These are phyloP conservation scores for Psilocybe mexicana DNA, from an alignment of 1,284 basidiomycete genomes.

Conservation along the genomic window DNA sequence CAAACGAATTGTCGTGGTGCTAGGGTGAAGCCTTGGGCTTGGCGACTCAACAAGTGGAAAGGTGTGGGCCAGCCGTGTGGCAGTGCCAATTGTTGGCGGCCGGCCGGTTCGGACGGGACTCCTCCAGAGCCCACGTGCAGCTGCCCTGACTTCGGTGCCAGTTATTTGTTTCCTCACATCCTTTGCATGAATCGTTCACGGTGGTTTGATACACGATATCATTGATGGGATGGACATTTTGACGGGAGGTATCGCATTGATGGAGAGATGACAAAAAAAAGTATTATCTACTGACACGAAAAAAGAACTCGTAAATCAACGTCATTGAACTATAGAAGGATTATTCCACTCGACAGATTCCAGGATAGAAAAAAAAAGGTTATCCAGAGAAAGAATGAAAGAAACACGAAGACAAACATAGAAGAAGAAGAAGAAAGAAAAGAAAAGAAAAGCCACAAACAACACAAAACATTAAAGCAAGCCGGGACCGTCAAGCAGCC, in stretches of 20 bases:
- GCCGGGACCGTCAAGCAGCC: neutral
- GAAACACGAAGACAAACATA: neutral
- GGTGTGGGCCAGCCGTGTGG: no score
- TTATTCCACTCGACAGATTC: neutral
- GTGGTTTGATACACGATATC: neutral
- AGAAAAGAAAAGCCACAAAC: neutral
- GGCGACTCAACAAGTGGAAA: neutral
- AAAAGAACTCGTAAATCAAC: neutral
- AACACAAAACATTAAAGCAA: constrained; percentile 2
- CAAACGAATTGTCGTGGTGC: neutral
- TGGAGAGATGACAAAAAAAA: neutral
- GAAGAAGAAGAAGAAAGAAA: neutral
- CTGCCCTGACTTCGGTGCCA: no score
- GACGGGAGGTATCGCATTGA: neutral
- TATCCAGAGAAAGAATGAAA: neutral
- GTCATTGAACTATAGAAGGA: neutral
- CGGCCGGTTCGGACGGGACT: no score
- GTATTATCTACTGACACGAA: neutral
- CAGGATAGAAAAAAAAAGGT: neutral
- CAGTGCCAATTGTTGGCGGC: no score
- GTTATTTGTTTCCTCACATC: no score
- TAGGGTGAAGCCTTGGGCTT: neutral
- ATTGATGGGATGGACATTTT: neutral
- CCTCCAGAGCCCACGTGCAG: no score
- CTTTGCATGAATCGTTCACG: no score